Evolutionary conservation across 2,329 filamentous ascomycete genomes (phyloP).

Genomic region (Tricladium varicosporioides): DNA sequence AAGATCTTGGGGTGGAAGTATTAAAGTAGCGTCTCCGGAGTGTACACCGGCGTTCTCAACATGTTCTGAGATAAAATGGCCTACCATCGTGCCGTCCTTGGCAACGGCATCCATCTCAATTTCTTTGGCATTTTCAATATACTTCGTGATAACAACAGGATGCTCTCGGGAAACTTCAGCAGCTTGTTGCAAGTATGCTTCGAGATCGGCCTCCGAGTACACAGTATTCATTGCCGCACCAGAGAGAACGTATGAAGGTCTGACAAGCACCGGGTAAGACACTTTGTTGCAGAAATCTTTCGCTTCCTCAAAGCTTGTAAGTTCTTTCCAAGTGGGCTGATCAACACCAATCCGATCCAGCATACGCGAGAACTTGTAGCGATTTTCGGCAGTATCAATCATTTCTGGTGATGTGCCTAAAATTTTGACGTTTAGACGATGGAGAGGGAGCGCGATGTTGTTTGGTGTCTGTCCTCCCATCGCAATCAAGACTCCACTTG

Average conservation of each 20-base stretch:
- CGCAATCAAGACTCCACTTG: slow-evolving; percentile 83
- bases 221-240: slow-evolving; percentile 99
- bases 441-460: slow-evolving; percentile 90
- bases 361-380: slow-evolving; percentile 99
- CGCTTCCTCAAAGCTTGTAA: slow-evolving; percentile 92
- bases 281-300: slow-evolving; percentile 84
- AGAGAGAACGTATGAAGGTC: slow-evolving; percentile 94
- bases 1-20: slow-evolving; percentile 90
- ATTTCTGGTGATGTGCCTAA: slow-evolving; percentile 96
- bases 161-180: slow-evolving; percentile 92
- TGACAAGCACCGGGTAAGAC: slow-evolving; percentile 88
- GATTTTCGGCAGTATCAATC: slow-evolving; percentile 96
- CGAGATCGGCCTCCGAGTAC: slow-evolving; percentile 90
- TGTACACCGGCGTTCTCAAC: slow-evolving; percentile 98
- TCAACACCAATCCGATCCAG: slow-evolving; percentile 92
- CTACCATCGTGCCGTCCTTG: slow-evolving; percentile 81
- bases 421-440: slow-evolving; percentile 86
- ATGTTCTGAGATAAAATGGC: slow-evolving; percentile 97
- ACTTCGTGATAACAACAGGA: slow-evolving; percentile 98
- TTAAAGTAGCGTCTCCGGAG: slow-evolving; percentile 94
- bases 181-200: slow-evolving; percentile 84
- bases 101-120: slow-evolving; percentile 99
- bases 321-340: slow-evolving; percentile 96
- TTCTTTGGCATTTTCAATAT: slow-evolving; percentile 98
- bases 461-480: slow-evolving; percentile 98